Conservation (phyloP, 2,329 filamentous ascomycete species). For the Monosporascus sp. region DNA sequence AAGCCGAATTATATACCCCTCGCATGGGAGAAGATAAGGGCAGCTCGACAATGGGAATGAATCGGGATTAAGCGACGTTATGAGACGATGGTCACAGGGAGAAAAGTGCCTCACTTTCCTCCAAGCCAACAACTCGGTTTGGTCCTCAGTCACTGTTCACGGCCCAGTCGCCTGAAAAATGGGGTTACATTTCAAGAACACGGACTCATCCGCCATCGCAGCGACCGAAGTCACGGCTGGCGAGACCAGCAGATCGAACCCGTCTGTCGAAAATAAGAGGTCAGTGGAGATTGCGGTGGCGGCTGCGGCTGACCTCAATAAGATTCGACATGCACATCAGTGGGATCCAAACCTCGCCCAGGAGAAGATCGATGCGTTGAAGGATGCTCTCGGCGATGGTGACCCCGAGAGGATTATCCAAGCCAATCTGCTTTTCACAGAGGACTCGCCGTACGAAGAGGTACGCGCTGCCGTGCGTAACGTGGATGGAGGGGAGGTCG, state of each 20-base stretch:
- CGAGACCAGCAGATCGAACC: neutral
- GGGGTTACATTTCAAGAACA: neutral
- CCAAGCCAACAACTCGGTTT: no score
- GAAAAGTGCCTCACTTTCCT: no score
- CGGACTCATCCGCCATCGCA: neutral
- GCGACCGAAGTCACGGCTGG: neutral
- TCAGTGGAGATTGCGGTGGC: conserved; percentile 15
- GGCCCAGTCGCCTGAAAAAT: neutral
- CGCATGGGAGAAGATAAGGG: neutral
- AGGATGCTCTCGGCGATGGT: conserved; percentile 25
- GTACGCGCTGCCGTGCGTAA: conserved; percentile 40
- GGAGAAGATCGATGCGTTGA: conserved; percentile 27
- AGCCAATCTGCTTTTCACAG: conserved; percentile 26
- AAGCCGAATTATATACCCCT: neutral
- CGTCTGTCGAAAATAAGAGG: neutral
- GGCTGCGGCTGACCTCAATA: conserved; percentile 22
- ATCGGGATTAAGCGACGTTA: neutral
- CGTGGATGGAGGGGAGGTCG: conserved; percentile 37
- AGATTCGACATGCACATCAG: conserved; percentile 27
- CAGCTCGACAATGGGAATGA: neutral
- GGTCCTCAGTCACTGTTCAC: neutral
- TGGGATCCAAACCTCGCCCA: conserved; percentile 30
- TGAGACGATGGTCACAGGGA: no score
- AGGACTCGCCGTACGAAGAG: conserved; percentile 34
- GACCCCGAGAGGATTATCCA: conserved; percentile 26